Percentiles rank a stretch among this genome's conserved stretches.
Conservation (phyloP, 1,284 basidiomycete genomes). For the Ganoderma resinaceum region DNA sequence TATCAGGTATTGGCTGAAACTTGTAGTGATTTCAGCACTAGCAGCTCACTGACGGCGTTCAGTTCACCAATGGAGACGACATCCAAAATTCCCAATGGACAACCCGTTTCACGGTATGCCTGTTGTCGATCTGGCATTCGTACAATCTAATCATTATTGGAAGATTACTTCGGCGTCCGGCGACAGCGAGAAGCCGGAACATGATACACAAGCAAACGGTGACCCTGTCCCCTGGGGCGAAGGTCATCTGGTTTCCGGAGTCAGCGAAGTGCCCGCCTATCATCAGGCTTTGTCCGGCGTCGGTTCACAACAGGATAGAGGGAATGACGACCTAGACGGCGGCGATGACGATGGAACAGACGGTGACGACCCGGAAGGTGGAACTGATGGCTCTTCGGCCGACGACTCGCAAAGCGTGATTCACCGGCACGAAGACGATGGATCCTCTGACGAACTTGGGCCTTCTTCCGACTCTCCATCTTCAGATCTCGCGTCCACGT, state of each 20-base stretch:
- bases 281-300: background rate
- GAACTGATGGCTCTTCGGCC: background rate
- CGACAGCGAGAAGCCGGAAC: constrained; percentile 36
- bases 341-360: background rate
- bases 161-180: constrained; percentile 43
- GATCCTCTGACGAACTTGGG: background rate
- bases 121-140: too few relatives aligned
- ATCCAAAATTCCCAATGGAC: constrained; percentile 43
- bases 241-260: constrained; percentile 27
- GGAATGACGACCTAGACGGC: background rate
- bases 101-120: constrained; percentile 46
- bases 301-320: background rate
- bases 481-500: background rate
- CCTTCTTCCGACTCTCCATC: background rate
- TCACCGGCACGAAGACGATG: background rate
- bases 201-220: constrained; percentile 44
- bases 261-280: background rate
- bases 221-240: constrained; percentile 42
- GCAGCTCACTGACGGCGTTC: background rate
- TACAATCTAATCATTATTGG: background rate
- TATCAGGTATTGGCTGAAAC: constrained; percentile 42
- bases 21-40: background rate
- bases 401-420: background rate
- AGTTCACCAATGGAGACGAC: constrained; percentile 46
- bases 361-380: background rate